phyloP scores from a whole-genome alignment of 768 basidiomycete species.

The Amanita pallidorosea region DNA sequence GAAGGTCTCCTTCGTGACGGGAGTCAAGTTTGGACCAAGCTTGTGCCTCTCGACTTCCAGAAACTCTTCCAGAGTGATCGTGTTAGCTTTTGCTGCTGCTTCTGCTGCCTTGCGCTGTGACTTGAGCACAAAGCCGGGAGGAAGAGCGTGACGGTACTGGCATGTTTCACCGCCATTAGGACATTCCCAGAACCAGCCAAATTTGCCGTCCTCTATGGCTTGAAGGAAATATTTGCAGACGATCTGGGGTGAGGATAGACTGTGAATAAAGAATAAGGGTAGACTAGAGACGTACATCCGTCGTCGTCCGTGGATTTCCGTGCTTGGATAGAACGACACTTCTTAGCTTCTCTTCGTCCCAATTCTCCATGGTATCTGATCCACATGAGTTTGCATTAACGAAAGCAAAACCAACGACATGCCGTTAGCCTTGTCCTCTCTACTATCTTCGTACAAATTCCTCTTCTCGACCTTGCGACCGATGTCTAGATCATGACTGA shows the following conservation, averaged over 20 bases:
- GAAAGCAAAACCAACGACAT: constrained; percentile 12
- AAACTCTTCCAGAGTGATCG: constrained; percentile 93
- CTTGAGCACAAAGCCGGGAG: constrained; percentile 92
- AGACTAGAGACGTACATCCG: constrained; percentile 49
- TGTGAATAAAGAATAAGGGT: not conserved
- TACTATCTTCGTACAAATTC: constrained; percentile 82
- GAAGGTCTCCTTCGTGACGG: constrained; percentile 87
- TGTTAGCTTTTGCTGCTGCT: constrained; percentile 81
- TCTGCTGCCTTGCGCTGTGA: constrained; percentile 88
- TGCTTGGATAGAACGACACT: constrained; percentile 81
- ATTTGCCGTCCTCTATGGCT: constrained; percentile 89
- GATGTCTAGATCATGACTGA: constrained; percentile 87
- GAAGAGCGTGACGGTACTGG: constrained; percentile 91
- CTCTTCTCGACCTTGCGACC: constrained; percentile 92
- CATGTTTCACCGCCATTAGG: constrained; percentile 74
- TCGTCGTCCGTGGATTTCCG: constrained; percentile 86
- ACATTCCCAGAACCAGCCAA: constrained; percentile 96
- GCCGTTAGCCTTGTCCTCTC: constrained; percentile 77
- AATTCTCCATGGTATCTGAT: constrained; percentile 92
- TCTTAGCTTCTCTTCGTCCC: constrained; percentile 92
- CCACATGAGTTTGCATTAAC: not conserved
- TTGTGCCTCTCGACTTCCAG: constrained; percentile 98
- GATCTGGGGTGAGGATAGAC: constrained; percentile 42
- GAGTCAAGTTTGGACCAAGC: constrained; percentile 81
- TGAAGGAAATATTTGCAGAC: constrained; percentile 97